Base-by-base conservation (phyloP, 2,329 filamentous ascomycete species). In the Trichophaea hybrida region DNA sequence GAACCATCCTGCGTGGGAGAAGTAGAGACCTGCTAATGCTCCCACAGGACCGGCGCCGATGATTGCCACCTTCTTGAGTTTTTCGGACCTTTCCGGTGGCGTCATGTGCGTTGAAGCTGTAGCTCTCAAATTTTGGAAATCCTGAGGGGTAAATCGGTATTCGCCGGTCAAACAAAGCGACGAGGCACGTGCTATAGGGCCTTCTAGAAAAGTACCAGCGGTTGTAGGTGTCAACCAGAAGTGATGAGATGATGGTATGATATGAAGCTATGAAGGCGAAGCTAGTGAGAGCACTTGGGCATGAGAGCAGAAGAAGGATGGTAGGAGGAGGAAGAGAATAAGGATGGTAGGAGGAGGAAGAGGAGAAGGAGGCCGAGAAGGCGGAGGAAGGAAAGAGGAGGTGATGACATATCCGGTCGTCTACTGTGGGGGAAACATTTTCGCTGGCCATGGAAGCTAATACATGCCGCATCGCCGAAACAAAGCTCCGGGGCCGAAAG, bases 31-130 rank as follows among this genome's bases (percentile, higher is more conserved):
- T 31, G 93, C 90, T 46, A 98, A 76, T 8, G 90, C 88, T 43
- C 93, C 93, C 6, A 98, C 93, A 0, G 93, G 93, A 1, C 93
- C 93, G 58, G 90, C 93, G 57, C 93, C 93, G 53, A 98, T 84
- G 51, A 98, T 79, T 17, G 94, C 79, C 58, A 86, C 81, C 73
- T 88, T 93, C 68, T 87, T 58, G 13, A 10, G 13, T 32, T 53
- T 53, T 6, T 24, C 24, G 24, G 24, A 24, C 24, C 24, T 24
- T 24, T 24, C 24, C 24, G 24, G 24, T 24, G 24, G 24, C 24
- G 24, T 15, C n/a, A 43, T 43, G 44, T 8, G 15, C 7, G 10
- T 49, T 24, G 44, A 49, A 49, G 44, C 15, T 12, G 44, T n/a
- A 24, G 44, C 12, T 13, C 4, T 49, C 12, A 24, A 24, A 10